Evolutionary conservation across 805 yeast species (phyloP).

Genomic region (Danielozyma ontarioensis): DNA sequence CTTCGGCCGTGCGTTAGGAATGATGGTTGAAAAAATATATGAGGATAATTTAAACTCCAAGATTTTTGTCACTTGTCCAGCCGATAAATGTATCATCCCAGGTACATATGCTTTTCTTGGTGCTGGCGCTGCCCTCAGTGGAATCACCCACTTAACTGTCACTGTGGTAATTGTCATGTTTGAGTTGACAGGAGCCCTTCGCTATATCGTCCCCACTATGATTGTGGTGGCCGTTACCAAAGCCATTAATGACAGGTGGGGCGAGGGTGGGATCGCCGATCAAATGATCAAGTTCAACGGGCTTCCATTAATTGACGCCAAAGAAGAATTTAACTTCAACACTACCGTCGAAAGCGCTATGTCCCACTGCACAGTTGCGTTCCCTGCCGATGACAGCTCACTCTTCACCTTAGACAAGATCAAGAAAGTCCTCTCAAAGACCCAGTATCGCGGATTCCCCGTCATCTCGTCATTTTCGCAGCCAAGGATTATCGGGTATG

Average conservation of each 20-base stretch:
- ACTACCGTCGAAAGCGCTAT: conserved; percentile 54
- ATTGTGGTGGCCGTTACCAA: conserved; percentile 88
- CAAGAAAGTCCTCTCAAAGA: conserved; percentile 24
- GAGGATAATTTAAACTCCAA: conserved; percentile 28
- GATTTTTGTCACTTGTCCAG: conserved; percentile 26
- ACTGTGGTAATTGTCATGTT: conserved; percentile 95
- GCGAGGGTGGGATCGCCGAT: conserved; percentile 87
- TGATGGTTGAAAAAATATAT: conserved; percentile 50
- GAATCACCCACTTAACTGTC: conserved; percentile 88
- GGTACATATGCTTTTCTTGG: conserved; percentile 96
- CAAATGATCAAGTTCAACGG: conserved; percentile 90
- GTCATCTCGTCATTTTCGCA: conserved; percentile 36
- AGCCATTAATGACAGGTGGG: conserved; percentile 69
- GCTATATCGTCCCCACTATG: conserved; percentile 93
- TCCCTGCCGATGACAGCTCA: conserved; percentile 29
- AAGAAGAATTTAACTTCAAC: conserved; percentile 57
- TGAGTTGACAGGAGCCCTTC: conserved; percentile 91
- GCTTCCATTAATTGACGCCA: conserved; percentile 70
- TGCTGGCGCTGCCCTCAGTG: conserved; percentile 92
- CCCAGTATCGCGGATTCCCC: conserved; percentile 48
- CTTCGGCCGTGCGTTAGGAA: conserved; percentile 83
- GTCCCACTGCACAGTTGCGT: conserved; percentile 38
- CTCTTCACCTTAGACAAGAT: conserved; percentile 28
- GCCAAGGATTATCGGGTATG: conserved; percentile 42
- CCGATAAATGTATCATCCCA: conserved; percentile 64